Conservation (phyloP, 176 grass and related monocot genomes). For the Dactylis glomerata region DNA sequence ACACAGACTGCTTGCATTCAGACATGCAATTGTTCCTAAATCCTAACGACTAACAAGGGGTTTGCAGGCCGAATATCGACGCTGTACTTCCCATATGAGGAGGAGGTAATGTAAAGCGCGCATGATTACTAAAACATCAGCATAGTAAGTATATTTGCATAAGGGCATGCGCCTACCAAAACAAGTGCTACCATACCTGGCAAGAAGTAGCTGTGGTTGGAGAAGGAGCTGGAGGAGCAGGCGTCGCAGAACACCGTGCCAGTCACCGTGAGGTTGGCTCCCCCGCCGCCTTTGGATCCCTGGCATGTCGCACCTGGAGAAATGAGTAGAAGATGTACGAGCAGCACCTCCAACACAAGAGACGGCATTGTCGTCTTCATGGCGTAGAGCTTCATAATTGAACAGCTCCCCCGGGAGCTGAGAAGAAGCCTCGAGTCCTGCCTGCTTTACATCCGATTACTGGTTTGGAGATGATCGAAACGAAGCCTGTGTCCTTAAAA, state of each 20-base stretch:
- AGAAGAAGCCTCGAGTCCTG: neutral
- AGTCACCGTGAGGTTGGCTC: constrained; percentile 62
- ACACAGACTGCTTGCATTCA: too few species aligned
- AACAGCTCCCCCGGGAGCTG: constrained; percentile 19
- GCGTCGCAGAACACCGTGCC: constrained; percentile 93
- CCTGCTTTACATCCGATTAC: constrained; percentile 19
- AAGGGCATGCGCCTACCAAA: neutral
- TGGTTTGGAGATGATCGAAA: neutral
- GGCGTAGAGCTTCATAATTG: neutral
- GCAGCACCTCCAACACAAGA: neutral
- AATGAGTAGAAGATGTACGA: constrained; percentile 26
- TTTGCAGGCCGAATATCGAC: neutral
- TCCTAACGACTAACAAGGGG: neutral
- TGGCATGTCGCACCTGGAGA: constrained; percentile 22
- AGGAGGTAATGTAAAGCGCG: too few species aligned
- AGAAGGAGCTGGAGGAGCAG: constrained; percentile 77
- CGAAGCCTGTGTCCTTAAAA: too few species aligned
- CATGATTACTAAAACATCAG: neutral
- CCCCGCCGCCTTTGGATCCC: neutral
- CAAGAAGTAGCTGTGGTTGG: constrained; percentile 82
- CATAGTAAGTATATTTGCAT: neutral
- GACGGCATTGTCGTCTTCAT: constrained; percentile 18
- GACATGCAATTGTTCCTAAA: neutral
- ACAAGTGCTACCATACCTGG: constrained; percentile 38
- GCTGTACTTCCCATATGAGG: neutral